Evolutionary conservation across 2,329 filamentous ascomycete species (phyloP).

Genomic region (Celoporthe dispersa): DNA sequence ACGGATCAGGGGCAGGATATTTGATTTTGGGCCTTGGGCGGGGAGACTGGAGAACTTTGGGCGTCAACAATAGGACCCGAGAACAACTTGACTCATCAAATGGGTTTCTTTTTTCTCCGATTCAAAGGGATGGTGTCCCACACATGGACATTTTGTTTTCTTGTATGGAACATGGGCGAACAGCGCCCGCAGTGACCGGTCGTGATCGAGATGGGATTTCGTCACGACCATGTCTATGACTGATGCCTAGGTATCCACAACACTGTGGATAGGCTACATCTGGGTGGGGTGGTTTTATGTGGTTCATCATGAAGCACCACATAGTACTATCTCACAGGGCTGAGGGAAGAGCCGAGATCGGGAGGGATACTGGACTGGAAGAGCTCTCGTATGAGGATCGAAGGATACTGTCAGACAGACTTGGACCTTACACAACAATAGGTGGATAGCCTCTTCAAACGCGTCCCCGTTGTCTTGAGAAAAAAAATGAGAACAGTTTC

Average conservation of each 20-base stretch:
- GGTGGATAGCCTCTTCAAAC: constrained; percentile 24
- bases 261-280: constrained; percentile 7
- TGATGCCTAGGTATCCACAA: constrained; percentile 3
- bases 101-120: background rate
- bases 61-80: constrained; percentile 4
- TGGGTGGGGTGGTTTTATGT: constrained; percentile 9
- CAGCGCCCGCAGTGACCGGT: background rate
- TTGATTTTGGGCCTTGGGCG: constrained; percentile 18
- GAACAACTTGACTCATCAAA: constrained; percentile 7
- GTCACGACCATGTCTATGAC: constrained; percentile 1
- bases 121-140: background rate
- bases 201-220: background rate
- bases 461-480: constrained; percentile 13
- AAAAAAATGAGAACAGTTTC: constrained; percentile 23
- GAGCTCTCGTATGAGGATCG: background rate
- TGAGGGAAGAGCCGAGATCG: constrained; percentile 13
- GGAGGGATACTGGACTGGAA: constrained; percentile 1
- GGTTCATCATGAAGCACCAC: background rate
- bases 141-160: background rate
- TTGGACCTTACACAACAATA: constrained; percentile 10
- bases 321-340: constrained; percentile 15
- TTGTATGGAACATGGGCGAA: background rate
- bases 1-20: constrained; percentile 27
- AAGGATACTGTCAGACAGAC: background rate
- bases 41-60: background rate